phyloP scores from a whole-genome alignment of 345 rosid species.

The Gynandropsis gynandra region DNA sequence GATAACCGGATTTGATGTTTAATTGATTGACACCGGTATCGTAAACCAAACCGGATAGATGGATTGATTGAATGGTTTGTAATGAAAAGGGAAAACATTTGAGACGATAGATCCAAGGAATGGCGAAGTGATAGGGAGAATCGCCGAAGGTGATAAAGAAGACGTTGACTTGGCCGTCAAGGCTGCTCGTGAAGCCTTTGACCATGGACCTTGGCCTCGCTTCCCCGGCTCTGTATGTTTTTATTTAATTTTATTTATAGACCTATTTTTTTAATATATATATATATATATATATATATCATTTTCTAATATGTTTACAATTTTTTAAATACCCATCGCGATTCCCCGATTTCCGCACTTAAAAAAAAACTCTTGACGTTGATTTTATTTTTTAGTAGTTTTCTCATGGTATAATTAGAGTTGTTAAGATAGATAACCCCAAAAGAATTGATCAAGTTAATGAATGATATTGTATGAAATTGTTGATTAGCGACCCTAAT shows the following conservation, averaged over 20 bases:
- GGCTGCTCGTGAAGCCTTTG: constrained; percentile 63
- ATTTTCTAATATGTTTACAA: too few species aligned
- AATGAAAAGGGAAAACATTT: constrained; percentile 39
- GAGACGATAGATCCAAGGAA: constrained; percentile 57
- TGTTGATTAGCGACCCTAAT: too few species aligned
- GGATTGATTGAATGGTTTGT: neutral
- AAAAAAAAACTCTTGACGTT: too few species aligned
- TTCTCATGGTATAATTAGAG: too few species aligned
- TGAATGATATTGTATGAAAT: too few species aligned
- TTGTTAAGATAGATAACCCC: too few species aligned
- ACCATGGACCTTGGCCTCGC: constrained; percentile 66
- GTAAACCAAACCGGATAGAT: constrained; percentile 10
- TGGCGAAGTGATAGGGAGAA: constrained; percentile 33
- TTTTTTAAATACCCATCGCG: too few species aligned
- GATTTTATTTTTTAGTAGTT: too few species aligned
- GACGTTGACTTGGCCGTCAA: constrained; percentile 55
- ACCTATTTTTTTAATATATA: neutral
- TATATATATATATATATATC: too few species aligned
- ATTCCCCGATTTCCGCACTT: too few species aligned
- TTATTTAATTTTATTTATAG: too few species aligned
- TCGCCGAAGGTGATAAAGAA: constrained; percentile 50
- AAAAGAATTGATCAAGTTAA: too few species aligned
- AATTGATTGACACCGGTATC: constrained; percentile 8
- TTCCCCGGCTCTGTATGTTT: constrained; percentile 48
- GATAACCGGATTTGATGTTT: neutral